Conservation (phyloP, 2,329 filamentous ascomycete genomes). For the Grosmannia clavigera region DNA sequence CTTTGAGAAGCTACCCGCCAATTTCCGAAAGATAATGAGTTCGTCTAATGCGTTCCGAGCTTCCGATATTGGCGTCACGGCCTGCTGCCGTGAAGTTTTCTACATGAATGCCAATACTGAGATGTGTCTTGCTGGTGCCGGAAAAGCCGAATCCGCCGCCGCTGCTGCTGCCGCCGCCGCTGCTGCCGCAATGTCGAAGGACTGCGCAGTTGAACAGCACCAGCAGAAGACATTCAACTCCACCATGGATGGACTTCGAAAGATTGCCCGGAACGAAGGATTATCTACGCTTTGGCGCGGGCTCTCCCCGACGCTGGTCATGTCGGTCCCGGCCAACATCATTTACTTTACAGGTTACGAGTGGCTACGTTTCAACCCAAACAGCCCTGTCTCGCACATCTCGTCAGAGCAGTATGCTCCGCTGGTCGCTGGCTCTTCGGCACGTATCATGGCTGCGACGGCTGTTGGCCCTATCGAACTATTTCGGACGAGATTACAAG, state of each 20-base stretch:
- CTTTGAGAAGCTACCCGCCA: conserved; percentile 29
- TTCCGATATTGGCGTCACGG: conserved; percentile 75
- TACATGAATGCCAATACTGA: conserved; percentile 81
- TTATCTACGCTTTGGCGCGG: conserved; percentile 80
- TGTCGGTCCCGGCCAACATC: conserved; percentile 91
- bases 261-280: conserved; percentile 92
- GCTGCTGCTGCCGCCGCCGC: conserved; percentile 32
- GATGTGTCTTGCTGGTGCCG: conserved; percentile 61
- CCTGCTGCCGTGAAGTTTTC: conserved; percentile 94
- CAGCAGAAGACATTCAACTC: conserved; percentile 77
- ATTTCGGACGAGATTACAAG: conserved; percentile 85
- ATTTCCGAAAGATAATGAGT: conserved; percentile 43
- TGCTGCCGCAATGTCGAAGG: conserved; percentile 27
- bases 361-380: conserved; percentile 65
- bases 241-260: conserved; percentile 81
- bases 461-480: conserved; percentile 87
- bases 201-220: conserved; percentile 80
- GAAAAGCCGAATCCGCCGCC: conserved; percentile 35
- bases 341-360: conserved; percentile 99
- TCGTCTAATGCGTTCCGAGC: conserved; percentile 57
- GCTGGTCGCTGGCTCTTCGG: conserved; percentile 64
- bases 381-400: conserved; percentile 56
- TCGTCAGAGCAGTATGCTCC: conserved; percentile 63
- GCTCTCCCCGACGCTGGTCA: conserved; percentile 82
- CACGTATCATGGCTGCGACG: conserved; percentile 68